Evolutionary conservation across 345 rosid species (phyloP).

Genomic region (Kandelia obovata): DNA sequence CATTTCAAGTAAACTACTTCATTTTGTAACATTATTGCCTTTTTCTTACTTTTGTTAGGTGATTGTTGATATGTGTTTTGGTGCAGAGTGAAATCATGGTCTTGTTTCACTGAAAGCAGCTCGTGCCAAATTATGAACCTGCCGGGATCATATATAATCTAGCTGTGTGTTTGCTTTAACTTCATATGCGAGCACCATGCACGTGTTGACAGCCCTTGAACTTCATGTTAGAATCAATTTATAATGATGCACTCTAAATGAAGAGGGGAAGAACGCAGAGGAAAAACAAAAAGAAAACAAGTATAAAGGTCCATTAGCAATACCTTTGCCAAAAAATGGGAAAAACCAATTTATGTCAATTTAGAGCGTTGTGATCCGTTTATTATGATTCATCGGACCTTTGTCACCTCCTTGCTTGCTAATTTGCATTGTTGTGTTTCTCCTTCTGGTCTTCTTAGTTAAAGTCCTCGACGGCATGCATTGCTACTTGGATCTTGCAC

Average conservation of each 20-base stretch:
- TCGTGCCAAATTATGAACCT: neutral
- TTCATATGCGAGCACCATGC: neutral
- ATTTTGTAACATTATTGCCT: no score
- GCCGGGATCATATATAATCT: neutral
- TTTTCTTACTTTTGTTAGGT: neutral
- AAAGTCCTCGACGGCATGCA: neutral
- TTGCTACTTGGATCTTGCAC: constrained; percentile 15
- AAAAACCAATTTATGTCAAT: neutral
- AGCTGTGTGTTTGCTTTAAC: neutral
- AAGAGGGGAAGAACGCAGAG: no score
- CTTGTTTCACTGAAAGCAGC: neutral
- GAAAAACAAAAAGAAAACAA: no score
- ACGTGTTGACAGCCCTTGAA: no score
- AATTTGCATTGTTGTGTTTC: no score
- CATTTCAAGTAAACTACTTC: neutral
- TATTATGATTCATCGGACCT: no score
- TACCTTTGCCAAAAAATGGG: neutral
- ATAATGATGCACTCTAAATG: no score
- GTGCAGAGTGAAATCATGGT: neutral
- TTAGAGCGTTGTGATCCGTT: neutral
- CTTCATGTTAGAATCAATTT: no score
- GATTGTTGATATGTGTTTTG: neutral
- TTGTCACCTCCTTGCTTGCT: no score
- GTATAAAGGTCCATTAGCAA: no score
- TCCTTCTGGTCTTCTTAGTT: neutral